These are phyloP conservation scores for Populus nigra DNA, from an alignment of 345 rosid species.

Conservation along the genomic window DNA sequence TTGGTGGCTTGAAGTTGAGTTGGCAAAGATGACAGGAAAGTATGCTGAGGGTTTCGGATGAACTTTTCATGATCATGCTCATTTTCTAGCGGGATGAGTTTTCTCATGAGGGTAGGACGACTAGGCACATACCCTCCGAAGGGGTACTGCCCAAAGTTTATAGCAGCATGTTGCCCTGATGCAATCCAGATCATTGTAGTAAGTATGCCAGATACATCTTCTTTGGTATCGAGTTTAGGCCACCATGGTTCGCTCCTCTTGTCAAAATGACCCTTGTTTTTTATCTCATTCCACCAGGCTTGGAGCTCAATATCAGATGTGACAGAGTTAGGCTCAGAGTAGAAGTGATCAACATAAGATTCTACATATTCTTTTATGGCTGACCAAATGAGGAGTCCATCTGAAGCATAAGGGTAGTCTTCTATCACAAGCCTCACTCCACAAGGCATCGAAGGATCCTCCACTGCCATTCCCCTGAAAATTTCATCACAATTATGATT, in stretches of 20 bases:
- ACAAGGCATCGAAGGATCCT: constrained; percentile 65
- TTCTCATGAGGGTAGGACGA: constrained; percentile 76
- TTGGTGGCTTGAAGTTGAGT: constrained; percentile 91
- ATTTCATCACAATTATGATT: not conserved
- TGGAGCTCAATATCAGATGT: constrained; percentile 73
- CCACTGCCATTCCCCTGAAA: constrained; percentile 89
- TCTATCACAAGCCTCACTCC: constrained; percentile 78
- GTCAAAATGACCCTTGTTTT: constrained; percentile 79
- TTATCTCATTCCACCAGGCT: constrained; percentile 94
- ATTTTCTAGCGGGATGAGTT: constrained; percentile 61
- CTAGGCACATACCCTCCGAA: constrained; percentile 94
- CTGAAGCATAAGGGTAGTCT: constrained; percentile 93
- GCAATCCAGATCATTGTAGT: constrained; percentile 82
- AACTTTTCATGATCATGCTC: constrained; percentile 61
- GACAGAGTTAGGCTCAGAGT: constrained; percentile 53
- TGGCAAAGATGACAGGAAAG: constrained; percentile 65
- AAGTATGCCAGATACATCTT: constrained; percentile 70
- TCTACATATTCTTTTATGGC: constrained; percentile 73
- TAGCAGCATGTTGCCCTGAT: constrained; percentile 92
- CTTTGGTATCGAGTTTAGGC: constrained; percentile 73
- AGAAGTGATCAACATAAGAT: constrained; percentile 73
- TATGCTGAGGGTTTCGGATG: constrained; percentile 60
- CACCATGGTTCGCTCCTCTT: constrained; percentile 89
- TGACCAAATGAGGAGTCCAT: constrained; percentile 86
- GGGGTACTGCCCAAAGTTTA: constrained; percentile 94